A percentile compares a stretch with the other conserved stretches of the same genome.
phyloP scores from a whole-genome alignment of 1,284 basidiomycete genomes.

The Phylloboletellus chloephorus region DNA sequence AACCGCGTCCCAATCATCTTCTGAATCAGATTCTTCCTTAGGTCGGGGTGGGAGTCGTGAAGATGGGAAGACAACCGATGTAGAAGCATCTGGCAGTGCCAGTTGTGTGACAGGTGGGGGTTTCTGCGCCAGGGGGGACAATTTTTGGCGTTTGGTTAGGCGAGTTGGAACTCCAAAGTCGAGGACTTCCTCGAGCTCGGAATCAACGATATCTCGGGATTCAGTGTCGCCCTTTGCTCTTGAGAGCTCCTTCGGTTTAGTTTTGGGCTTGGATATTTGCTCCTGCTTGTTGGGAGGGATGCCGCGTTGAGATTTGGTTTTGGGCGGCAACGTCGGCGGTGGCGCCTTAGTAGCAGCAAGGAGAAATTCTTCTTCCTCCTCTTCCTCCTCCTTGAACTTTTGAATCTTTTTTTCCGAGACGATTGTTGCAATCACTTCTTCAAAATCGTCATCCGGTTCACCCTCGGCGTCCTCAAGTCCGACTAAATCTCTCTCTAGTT shows the following conservation, averaged over 20 bases:
- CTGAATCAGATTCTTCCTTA: slow-evolving; percentile 41
- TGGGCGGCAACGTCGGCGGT: slow-evolving; percentile 23
- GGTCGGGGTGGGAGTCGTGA: slow-evolving; percentile 20
- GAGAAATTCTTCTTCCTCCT: slow-evolving; percentile 43
- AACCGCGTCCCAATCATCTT: slow-evolving; percentile 52
- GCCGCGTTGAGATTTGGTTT: slow-evolving; percentile 23
- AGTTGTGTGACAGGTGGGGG: slow-evolving; percentile 32
- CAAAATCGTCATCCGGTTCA: slow-evolving; percentile 41
- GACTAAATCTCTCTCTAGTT: slow-evolving; percentile 31
- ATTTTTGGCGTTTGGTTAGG: slow-evolving; percentile 37
- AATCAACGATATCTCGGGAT: slow-evolving; percentile 25
- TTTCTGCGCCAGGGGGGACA: slow-evolving; percentile 34
- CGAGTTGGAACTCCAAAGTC: slow-evolving; percentile 35
- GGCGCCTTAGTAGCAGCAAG: slow-evolving; percentile 27
- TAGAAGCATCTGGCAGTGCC: slow-evolving; percentile 41
- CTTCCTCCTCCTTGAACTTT: slow-evolving; percentile 36
- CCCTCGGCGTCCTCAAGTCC: slow-evolving; percentile 40
- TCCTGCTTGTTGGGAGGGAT: slow-evolving; percentile 24
- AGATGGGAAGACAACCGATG: slow-evolving; percentile 33
- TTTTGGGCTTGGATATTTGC: slow-evolving; percentile 22
- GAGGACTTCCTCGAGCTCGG: slow-evolving; percentile 39
- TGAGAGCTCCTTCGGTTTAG: slow-evolving; percentile 23
- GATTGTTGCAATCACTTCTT: slow-evolving; percentile 32
- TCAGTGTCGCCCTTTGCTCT: slow-evolving; percentile 24
- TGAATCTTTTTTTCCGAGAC: slow-evolving; percentile 21